phyloP scores from a whole-genome alignment of 306 rosid species.

The Quercus gilva region DNA sequence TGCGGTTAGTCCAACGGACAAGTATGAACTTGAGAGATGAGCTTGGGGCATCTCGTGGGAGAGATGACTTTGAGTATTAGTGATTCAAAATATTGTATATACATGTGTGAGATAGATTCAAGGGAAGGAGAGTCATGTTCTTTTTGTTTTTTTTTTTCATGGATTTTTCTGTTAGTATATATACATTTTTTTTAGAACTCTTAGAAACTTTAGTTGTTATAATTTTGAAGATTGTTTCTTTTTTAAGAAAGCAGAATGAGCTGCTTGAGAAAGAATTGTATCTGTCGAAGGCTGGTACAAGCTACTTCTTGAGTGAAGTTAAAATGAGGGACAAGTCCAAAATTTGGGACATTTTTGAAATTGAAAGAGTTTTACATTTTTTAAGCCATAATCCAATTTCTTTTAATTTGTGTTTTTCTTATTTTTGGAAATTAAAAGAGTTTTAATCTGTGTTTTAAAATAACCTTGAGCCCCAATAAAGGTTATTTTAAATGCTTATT shows the following conservation, averaged over 20 bases:
- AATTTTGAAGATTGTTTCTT: background rate
- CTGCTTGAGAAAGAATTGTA: background rate
- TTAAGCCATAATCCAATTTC: too few relatives aligned
- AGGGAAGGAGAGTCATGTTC: background rate
- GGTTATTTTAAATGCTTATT: too few relatives aligned
- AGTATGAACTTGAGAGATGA: conserved; percentile 58
- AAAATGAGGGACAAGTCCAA: too few relatives aligned
- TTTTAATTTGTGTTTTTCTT: too few relatives aligned
- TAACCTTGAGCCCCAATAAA: too few relatives aligned
- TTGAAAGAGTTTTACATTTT: too few relatives aligned
- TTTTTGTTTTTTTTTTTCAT: background rate
- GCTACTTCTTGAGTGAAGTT: too few relatives aligned
- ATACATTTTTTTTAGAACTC: background rate
- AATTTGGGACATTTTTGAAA: too few relatives aligned
- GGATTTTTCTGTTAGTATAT: background rate
- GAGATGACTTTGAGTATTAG: conserved; percentile 42
- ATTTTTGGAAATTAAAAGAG: too few relatives aligned
- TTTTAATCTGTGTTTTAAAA: too few relatives aligned
- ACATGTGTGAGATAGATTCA: background rate
- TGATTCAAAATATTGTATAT: background rate
- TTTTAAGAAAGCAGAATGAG: background rate
- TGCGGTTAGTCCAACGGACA: conserved; percentile 57
- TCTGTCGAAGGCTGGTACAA: background rate
- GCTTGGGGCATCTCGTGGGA: conserved; percentile 44
- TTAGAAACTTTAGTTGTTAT: background rate